A percentile compares a stretch with the other conserved stretches of the same genome.
Conservation (phyloP, 768 basidiomycete species). For the Boletus pseudo-olivaceus region DNA sequence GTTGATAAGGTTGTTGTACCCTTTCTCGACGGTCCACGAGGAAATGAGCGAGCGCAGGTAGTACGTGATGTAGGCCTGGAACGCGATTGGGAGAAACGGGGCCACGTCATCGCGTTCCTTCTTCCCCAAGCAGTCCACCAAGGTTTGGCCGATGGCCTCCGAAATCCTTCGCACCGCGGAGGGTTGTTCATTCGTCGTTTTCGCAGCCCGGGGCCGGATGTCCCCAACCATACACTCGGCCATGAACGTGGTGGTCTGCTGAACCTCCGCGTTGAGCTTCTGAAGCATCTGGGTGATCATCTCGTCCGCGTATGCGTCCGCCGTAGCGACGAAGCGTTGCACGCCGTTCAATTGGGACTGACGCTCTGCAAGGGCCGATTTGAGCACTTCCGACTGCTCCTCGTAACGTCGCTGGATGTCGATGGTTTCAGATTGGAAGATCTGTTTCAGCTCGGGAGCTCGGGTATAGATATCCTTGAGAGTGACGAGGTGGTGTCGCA, state of each 20-base stretch:
- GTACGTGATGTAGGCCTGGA: slow-evolving; percentile 8
- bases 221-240: background rate
- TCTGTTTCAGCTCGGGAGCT: slow-evolving; percentile 6
- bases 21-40: slow-evolving; percentile 12
- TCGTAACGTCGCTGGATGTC: slow-evolving; percentile 2
- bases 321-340: slow-evolving; percentile 1
- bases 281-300: slow-evolving; percentile 2
- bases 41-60: slow-evolving; percentile 1
- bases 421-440: slow-evolving; percentile 10
- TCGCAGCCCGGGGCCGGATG: background rate
- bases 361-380: background rate
- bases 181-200: background rate
- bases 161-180: background rate
- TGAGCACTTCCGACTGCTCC: background rate
- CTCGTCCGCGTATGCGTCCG: slow-evolving; percentile 8
- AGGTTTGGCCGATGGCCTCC: background rate
- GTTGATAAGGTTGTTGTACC: background rate
- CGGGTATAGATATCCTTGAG: slow-evolving; percentile 10
- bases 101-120: background rate
- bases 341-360: slow-evolving; percentile 2
- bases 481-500: background rate
- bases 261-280: slow-evolving; percentile 15
- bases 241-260: slow-evolving; percentile 6
- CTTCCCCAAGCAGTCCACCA: background rate
- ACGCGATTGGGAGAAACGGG: slow-evolving; percentile 7